A percentile compares a stretch with the other conserved stretches of the same genome.
Evolutionary conservation across 139 green algal genomes (phyloP).

Genomic region (Zygnema circumcarinatum): DNA sequence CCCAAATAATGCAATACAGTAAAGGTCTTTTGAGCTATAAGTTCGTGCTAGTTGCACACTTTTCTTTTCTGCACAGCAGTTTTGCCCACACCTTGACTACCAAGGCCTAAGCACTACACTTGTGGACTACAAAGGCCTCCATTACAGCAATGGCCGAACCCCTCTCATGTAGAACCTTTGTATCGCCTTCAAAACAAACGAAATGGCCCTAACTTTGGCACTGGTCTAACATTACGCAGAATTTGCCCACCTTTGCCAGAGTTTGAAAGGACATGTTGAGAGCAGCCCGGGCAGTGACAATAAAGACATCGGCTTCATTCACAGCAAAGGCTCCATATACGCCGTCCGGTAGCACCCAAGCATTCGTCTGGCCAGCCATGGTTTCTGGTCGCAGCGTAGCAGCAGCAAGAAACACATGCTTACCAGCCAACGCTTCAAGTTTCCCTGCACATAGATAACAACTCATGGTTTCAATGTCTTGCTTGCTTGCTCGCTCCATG

Average conservation of each 20-base stretch:
- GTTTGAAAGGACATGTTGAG: slow-evolving; percentile 93
- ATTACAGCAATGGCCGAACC: too few relatives aligned
- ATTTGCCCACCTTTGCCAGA: slow-evolving; percentile 42
- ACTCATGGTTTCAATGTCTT: not conserved
- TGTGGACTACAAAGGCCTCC: too few relatives aligned
- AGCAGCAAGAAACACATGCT: slow-evolving; percentile 87
- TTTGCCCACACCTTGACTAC: too few relatives aligned
- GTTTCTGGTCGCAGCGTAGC: slow-evolving; percentile 97
- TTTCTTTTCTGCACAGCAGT: too few relatives aligned
- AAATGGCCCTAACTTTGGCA: too few relatives aligned
- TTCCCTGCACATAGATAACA: slow-evolving; percentile 69
- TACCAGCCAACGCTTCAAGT: slow-evolving; percentile 75
- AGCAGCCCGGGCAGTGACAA: slow-evolving; percentile 86
- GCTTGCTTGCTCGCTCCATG: not conserved
- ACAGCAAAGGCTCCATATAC: slow-evolving; percentile 88
- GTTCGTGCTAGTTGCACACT: too few relatives aligned
- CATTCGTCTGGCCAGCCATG: slow-evolving; percentile 99
- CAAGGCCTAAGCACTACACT: too few relatives aligned
- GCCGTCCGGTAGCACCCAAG: slow-evolving; percentile 95
- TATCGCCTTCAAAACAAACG: too few relatives aligned
- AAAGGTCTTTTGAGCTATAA: too few relatives aligned
- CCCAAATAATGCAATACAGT: too few relatives aligned
- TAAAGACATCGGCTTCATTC: slow-evolving; percentile 81
- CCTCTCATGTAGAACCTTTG: too few relatives aligned
- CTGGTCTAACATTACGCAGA: too few relatives aligned